Evolutionary conservation across 352 stramenopile genomes (phyloP).

Genomic region (Pythium inflatum): DNA sequence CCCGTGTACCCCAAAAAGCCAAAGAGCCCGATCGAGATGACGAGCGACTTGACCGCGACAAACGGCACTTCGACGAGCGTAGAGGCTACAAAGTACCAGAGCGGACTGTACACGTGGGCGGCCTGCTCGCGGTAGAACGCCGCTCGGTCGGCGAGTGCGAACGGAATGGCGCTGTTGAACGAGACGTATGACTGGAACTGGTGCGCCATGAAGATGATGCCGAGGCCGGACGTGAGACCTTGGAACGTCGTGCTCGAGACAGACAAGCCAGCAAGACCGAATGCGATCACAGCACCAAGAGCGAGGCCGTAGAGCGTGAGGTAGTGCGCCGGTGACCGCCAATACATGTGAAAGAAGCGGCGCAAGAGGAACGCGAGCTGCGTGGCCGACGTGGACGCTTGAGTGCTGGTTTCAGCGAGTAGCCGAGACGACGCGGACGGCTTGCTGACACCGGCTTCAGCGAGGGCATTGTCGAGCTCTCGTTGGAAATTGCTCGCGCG

Average conservation of each 20-base stretch:
- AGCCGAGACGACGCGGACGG: constrained; percentile 26
- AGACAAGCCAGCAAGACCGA: constrained; percentile 27
- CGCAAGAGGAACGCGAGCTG: constrained; percentile 16
- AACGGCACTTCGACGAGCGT: constrained; percentile 67
- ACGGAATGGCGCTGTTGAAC: constrained; percentile 18
- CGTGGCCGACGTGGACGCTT: not conserved
- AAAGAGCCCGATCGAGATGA: constrained; percentile 40
- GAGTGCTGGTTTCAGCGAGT: constrained; percentile 12
- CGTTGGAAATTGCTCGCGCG: constrained; percentile 11
- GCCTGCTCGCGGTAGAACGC: constrained; percentile 62
- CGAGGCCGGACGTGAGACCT: constrained; percentile 43
- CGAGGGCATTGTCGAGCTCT: not conserved
- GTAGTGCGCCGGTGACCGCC: constrained; percentile 76
- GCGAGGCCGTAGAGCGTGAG: constrained; percentile 41
- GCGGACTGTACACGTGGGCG: constrained; percentile 69
- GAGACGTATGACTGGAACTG: constrained; percentile 53
- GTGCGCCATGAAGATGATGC: constrained; percentile 70
- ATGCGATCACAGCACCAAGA: constrained; percentile 48
- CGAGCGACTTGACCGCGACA: constrained; percentile 30
- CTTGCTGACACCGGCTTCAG: constrained; percentile 57
- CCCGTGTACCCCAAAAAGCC: constrained; percentile 38
- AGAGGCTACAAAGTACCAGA: constrained; percentile 58
- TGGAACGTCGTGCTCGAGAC: constrained; percentile 39
- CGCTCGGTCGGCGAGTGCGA: constrained; percentile 58
- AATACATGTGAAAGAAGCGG: constrained; percentile 52